Evolutionary conservation across 306 rosid species (phyloP).

Genomic region (Corylus avellana): DNA sequence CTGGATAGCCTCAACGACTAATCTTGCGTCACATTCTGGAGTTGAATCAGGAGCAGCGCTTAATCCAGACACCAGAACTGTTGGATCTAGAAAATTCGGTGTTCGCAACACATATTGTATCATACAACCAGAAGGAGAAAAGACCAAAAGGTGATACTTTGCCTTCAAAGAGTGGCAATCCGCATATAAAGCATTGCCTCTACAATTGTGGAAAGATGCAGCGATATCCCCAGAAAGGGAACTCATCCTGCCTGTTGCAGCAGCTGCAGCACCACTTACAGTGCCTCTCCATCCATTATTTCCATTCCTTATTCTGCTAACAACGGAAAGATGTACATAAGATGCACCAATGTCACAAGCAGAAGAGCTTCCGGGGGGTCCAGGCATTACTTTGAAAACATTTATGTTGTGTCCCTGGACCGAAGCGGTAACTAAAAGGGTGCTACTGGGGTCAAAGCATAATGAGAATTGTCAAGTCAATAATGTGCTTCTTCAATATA

Average conservation of each 20-base stretch:
- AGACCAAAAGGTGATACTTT: constrained; percentile 71
- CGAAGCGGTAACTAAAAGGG: constrained; percentile 86
- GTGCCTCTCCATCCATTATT: constrained; percentile 84
- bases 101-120: constrained; percentile 67
- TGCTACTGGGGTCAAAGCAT: constrained; percentile 94
- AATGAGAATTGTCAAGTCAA: constrained; percentile 1
- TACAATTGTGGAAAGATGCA: constrained; percentile 66
- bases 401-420: constrained; percentile 94
- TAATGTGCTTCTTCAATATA: too few species aligned
- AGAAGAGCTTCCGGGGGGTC: constrained; percentile 39
- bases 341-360: constrained; percentile 52
- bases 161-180: constrained; percentile 57
- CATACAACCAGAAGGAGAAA: constrained; percentile 85
- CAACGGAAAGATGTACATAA: constrained; percentile 66
- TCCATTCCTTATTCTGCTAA: constrained; percentile 83
- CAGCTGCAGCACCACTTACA: constrained; percentile 96
- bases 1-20: constrained; percentile 80
- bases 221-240: constrained; percentile 77
- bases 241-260: constrained; percentile 74
- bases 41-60: constrained; percentile 50
- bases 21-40: constrained; percentile 61
- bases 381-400: constrained; percentile 80
- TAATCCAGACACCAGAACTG: constrained; percentile 42
- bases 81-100: constrained; percentile 46
- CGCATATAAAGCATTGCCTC: constrained; percentile 43